A percentile compares a stretch with the other conserved stretches of the same genome.
Conservation (phyloP, 768 basidiomycete species). For the Suillus fuscotomentosus region DNA sequence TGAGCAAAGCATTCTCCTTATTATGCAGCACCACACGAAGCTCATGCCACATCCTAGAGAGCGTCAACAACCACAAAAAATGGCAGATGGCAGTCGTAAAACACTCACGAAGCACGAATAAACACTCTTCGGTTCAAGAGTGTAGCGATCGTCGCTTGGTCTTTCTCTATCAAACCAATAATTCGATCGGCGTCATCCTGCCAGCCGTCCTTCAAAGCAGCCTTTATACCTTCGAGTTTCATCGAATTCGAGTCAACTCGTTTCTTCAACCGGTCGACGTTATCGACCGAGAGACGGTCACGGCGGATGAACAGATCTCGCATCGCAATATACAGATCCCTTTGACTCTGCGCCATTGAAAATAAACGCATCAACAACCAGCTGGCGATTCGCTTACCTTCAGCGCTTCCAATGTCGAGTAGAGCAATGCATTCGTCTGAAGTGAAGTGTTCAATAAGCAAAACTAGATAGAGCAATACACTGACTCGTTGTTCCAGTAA, state of each 20-base stretch:
- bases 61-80: conserved; percentile 5
- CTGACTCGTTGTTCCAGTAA: conserved; percentile 70
- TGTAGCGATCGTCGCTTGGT: conserved; percentile 76
- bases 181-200: conserved; percentile 81
- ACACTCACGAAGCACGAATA: conserved; percentile 76
- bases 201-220: conserved; percentile 78
- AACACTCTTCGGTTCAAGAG: conserved; percentile 81
- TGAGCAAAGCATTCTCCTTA: conserved; percentile 80
- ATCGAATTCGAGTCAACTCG: conserved; percentile 73
- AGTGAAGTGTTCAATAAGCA: conserved; percentile 7
- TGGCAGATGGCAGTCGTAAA: background rate
- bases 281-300: conserved; percentile 85
- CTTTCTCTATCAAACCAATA: conserved; percentile 72
- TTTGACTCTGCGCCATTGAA: conserved; percentile 51
- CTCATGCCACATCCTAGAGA: conserved; percentile 90
- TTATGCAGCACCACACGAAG: conserved; percentile 91
- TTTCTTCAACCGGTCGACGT: conserved; percentile 85
- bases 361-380: conserved; percentile 10
- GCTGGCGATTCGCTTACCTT: conserved; percentile 50
- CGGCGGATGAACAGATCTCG: conserved; percentile 85
- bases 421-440: conserved; percentile 62
- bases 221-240: conserved; percentile 75
- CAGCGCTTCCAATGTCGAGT: conserved; percentile 71
- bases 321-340: conserved; percentile 84
- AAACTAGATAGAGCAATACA: conserved; percentile 6